Conservation (phyloP, 345 rosid genomes). For the Syzygium jambos region DNA sequence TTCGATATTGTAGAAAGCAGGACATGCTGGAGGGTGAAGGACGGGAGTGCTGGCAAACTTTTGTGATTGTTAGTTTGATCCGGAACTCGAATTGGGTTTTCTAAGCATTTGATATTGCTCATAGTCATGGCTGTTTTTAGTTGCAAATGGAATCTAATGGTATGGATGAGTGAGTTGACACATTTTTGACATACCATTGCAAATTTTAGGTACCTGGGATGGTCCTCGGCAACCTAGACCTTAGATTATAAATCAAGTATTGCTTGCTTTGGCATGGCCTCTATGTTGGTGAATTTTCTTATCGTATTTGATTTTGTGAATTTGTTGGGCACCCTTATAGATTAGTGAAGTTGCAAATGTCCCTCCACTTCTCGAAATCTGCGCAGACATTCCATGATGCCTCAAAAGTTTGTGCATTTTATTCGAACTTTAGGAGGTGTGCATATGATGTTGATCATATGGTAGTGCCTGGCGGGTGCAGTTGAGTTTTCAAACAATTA, state of each 20-base stretch:
- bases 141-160: neutral
- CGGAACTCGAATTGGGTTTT: neutral
- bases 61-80: neutral
- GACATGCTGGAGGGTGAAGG: neutral
- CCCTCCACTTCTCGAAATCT: neutral
- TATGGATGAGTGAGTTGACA: neutral
- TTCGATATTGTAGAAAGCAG: neutral
- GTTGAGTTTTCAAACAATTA: neutral
- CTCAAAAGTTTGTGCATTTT: neutral
- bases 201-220: neutral
- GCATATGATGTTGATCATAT: neutral
- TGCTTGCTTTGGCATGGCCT: neutral
- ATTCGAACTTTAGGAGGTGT: neutral
- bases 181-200: neutral
- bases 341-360: neutral
- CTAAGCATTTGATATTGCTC: neutral
- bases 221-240: neutral
- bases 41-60: neutral
- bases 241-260: neutral
- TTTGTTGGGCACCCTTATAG: neutral
- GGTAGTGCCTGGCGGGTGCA: neutral
- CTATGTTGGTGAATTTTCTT: neutral
- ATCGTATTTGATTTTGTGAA: neutral
- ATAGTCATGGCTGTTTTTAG: neutral
- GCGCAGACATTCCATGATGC: neutral